Percentiles rank a stretch among this genome's conserved stretches.
Conservation (phyloP, 768 basidiomycete genomes). For the Leccinum variicolor region DNA sequence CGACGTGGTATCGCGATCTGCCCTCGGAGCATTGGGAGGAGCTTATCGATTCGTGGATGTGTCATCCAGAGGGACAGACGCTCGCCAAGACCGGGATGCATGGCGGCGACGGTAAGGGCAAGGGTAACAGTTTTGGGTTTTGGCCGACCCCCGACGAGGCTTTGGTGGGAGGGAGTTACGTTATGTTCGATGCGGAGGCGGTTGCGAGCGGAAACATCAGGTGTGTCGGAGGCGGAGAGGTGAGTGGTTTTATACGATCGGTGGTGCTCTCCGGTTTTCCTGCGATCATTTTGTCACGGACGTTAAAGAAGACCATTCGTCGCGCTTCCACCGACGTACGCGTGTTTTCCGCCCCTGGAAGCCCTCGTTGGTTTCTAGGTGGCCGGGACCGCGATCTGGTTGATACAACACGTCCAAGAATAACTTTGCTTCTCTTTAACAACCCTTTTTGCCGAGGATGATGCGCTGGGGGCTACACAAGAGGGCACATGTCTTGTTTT, state of each 20-base stretch:
- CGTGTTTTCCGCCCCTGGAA: conserved; percentile 34
- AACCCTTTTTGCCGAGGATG: conserved; percentile 76
- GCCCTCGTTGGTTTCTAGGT: conserved; percentile 55
- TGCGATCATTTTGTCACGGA: conserved; percentile 39
- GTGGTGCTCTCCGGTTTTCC: conserved; percentile 2
- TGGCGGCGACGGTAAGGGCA: neutral
- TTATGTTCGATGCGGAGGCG: conserved; percentile 67
- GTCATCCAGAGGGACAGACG: conserved; percentile 80
- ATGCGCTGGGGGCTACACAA: conserved; percentile 86
- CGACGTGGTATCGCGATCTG: conserved; percentile 70
- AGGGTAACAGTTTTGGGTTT: conserved; percentile 52
- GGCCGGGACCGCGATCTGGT: conserved; percentile 44
- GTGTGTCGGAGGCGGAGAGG: conserved; percentile 33
- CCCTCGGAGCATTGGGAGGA: conserved; percentile 98
- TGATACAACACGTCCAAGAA: conserved; percentile 96
- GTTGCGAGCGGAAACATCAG: conserved; percentile 38
- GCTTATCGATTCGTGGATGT: conserved; percentile 98
- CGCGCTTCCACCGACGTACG: conserved; percentile 61
- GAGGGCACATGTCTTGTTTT: conserved; percentile 61
- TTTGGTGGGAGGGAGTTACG: conserved; percentile 87
- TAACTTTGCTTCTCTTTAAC: conserved; percentile 63
- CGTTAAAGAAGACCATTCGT: conserved; percentile 90
- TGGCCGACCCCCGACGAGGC: conserved; percentile 74
- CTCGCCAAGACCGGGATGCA: conserved; percentile 51
- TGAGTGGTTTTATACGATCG: conserved; percentile 39